These are phyloP conservation scores for Penicillium hesseltinei DNA, from an alignment of 2,329 filamentous ascomycete species.

Conservation along the genomic window DNA sequence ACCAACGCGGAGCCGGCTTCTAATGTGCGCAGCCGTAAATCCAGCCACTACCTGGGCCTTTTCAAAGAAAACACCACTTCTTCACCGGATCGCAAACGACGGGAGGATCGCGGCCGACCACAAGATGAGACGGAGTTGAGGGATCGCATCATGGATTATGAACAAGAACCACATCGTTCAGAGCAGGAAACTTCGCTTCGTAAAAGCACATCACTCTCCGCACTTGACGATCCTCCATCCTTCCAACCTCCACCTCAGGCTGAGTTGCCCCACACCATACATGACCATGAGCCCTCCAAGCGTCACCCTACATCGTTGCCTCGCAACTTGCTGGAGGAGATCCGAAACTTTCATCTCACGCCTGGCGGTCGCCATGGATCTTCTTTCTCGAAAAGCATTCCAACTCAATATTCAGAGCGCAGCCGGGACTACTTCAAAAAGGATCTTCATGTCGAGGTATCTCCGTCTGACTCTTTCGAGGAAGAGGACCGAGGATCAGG, in stretches of 20 bases:
- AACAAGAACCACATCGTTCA: slow-evolving; percentile 10
- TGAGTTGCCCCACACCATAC: slow-evolving; percentile 8
- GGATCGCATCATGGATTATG: slow-evolving; percentile 18
- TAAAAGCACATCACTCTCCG: slow-evolving; percentile 31
- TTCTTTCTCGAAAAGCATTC: slow-evolving; percentile 45
- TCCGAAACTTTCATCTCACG: slow-evolving; percentile 54
- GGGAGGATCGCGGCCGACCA: slow-evolving; percentile 46
- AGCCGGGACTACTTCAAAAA: slow-evolving; percentile 30
- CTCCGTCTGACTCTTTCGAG: slow-evolving; percentile 25
- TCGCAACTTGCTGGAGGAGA: slow-evolving; percentile 55
- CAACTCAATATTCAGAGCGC: slow-evolving; percentile 37
- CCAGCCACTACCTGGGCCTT: slow-evolving; percentile 63
- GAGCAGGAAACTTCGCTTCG: slow-evolving; percentile 24
- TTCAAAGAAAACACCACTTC: slow-evolving; percentile 62
- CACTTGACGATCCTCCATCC: slow-evolving; percentile 24
- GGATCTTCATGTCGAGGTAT: slow-evolving; percentile 18
- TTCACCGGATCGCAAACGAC: slow-evolving; percentile 52
- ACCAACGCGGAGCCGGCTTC: slow-evolving; percentile 55
- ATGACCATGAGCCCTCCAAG: slow-evolving; percentile 26
- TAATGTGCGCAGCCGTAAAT: slow-evolving; percentile 62
- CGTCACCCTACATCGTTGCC: slow-evolving; percentile 43
- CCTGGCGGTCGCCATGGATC: slow-evolving; percentile 47
- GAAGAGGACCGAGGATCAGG: slow-evolving; percentile 23
- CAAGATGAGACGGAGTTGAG: slow-evolving; percentile 28
- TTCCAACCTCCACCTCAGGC: slow-evolving; percentile 17